Percentiles rank a stretch among this genome's conserved stretches.
Conservation (phyloP, 805 yeast genomes). For the Cyberlindnera xishuangbannaensis region DNA sequence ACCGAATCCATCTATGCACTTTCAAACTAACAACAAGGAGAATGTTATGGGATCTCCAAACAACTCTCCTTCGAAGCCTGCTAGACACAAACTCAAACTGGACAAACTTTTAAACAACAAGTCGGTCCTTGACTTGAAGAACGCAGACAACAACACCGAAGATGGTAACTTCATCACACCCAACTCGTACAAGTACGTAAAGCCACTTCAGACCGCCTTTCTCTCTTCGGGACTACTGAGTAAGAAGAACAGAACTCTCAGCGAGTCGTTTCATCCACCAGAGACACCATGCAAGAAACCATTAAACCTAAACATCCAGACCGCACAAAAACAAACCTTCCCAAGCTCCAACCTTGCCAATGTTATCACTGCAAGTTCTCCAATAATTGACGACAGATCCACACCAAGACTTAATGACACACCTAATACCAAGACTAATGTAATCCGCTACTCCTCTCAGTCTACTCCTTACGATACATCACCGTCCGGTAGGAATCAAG, state of each 20-base stretch:
- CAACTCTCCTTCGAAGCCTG: conserved; percentile 29
- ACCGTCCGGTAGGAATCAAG: conserved; percentile 13
- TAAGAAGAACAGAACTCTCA: conserved; percentile 44
- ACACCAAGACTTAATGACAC: conserved; percentile 19
- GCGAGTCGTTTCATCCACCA: conserved; percentile 38
- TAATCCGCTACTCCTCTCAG: conserved; percentile 6
- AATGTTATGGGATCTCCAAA: conserved; percentile 19
- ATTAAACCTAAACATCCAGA: conserved; percentile 12
- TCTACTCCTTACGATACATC: conserved; percentile 18
- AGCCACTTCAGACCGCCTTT: conserved; percentile 83
- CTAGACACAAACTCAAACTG: conserved; percentile 23
- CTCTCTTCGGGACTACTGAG: conserved; percentile 66
- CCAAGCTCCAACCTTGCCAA: conserved; percentile 25
- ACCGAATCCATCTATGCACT: conserved; percentile 25
- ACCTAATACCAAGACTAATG: conserved; percentile 5
- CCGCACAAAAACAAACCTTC: conserved; percentile 14
- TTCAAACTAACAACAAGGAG: conserved; percentile 9
- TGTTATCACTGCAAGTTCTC: conserved; percentile 27
- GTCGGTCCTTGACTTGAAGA: conserved; percentile 8
- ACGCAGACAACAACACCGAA: conserved; percentile 4
- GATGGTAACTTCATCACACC: conserved; percentile 38
- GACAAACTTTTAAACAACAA: conserved; percentile 12
- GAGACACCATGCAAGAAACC: conserved; percentile 61
- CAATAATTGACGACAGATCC: conserved; percentile 24
- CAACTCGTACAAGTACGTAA: conserved; percentile 60